phyloP scores from a whole-genome alignment of 1,284 basidiomycete species.

The Gastroboletus turbinatus region DNA sequence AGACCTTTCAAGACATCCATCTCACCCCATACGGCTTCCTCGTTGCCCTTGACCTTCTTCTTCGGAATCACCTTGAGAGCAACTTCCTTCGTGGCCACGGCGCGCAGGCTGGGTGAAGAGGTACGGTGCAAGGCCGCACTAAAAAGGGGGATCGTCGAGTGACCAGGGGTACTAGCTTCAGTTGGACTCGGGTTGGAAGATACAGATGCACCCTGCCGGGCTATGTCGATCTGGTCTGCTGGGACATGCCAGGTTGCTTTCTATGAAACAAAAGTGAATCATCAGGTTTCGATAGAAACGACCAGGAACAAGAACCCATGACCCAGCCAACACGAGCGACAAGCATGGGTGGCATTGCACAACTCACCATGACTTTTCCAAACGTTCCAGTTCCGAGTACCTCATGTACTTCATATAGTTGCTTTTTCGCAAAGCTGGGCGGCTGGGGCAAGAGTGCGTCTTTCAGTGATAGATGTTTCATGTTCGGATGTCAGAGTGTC shows the following conservation, averaged over 20 bases:
- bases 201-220: constrained; percentile 55
- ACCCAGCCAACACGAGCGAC: constrained; percentile 1
- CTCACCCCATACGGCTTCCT: constrained; percentile 83
- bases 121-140: constrained; percentile 25
- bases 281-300: not conserved
- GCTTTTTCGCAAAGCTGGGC: constrained; percentile 82
- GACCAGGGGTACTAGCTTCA: constrained; percentile 10
- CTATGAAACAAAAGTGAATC: constrained; percentile 33
- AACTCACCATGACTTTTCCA: constrained; percentile 80
- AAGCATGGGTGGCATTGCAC: not conserved
- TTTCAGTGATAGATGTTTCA: constrained; percentile 40
- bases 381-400: constrained; percentile 81
- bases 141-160: constrained; percentile 28
- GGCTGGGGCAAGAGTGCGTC: constrained; percentile 73
- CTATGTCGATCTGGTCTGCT: constrained; percentile 52
- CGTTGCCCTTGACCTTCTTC: constrained; percentile 89
- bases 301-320: not conserved
- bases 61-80: constrained; percentile 89
- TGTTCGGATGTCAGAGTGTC: constrained; percentile 1
- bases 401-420: constrained; percentile 70
- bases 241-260: constrained; percentile 74
- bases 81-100: constrained; percentile 62
- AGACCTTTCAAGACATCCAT: constrained; percentile 87
- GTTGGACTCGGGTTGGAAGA: constrained; percentile 22
- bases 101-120: constrained; percentile 21